Evolutionary conservation across 768 basidiomycete species (phyloP).

Genomic region (Imleria badia): DNA sequence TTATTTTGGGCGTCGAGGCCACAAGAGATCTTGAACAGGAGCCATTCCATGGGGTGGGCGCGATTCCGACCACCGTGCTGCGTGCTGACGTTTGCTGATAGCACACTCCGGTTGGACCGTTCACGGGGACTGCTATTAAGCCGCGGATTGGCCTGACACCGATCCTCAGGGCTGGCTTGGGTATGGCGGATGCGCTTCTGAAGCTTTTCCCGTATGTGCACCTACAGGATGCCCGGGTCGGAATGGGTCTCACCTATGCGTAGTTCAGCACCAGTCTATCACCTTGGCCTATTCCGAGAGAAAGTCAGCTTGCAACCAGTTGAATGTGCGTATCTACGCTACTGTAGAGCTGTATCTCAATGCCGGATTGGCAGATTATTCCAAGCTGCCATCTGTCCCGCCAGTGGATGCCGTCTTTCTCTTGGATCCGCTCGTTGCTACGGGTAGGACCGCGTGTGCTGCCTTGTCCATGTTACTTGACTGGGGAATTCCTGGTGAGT

Average conservation of each 20-base stretch:
- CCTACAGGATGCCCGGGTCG: background rate
- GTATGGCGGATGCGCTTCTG: conserved; percentile 88
- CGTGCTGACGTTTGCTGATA: conserved; percentile 25
- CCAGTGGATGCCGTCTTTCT: conserved; percentile 84
- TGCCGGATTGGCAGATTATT: conserved; percentile 62
- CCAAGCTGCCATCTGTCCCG: conserved; percentile 76
- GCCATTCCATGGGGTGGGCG: conserved; percentile 61
- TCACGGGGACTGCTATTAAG: conserved; percentile 74
- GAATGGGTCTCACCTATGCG: background rate
- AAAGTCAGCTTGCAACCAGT: conserved; percentile 87
- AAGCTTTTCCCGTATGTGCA: conserved; percentile 76
- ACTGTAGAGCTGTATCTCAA: background rate
- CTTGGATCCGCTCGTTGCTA: conserved; percentile 91
- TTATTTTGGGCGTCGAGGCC: conserved; percentile 83
- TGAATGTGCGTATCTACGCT: conserved; percentile 59
- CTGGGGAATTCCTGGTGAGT: conserved; percentile 74
- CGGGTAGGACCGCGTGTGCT: conserved; percentile 88
- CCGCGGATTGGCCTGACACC: conserved; percentile 84
- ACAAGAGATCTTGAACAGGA: conserved; percentile 64
- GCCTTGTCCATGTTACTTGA: conserved; percentile 84
- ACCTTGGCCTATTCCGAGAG: conserved; percentile 87
- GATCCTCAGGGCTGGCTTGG: conserved; percentile 89
- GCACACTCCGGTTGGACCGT: conserved; percentile 79
- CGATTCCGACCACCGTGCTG: background rate
- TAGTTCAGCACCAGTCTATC: conserved; percentile 83